Evolutionary conservation across 2,329 filamentous ascomycete genomes (phyloP).

Genomic region (Cladophialophora yegresii): DNA sequence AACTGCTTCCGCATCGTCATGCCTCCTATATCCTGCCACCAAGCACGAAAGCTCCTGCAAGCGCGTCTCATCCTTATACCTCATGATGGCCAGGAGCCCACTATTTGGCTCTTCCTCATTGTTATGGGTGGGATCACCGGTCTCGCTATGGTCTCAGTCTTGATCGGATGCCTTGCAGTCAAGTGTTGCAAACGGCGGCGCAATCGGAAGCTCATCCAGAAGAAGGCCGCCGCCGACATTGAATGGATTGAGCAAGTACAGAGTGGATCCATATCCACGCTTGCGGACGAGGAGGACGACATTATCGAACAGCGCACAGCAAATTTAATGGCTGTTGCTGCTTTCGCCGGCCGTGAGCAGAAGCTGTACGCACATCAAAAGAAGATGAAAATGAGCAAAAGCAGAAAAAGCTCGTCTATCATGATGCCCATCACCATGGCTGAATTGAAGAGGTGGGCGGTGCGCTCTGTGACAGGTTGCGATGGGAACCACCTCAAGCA

Average conservation of each 20-base stretch:
- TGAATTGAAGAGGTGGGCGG: constrained; percentile 8
- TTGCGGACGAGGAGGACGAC: constrained; percentile 5
- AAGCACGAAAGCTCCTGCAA: neutral
- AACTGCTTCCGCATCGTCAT: neutral
- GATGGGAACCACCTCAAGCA: neutral
- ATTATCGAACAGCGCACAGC: constrained; percentile 13
- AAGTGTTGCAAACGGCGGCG: constrained; percentile 8
- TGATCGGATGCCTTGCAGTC: constrained; percentile 13
- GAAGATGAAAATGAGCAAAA: constrained; percentile 1
- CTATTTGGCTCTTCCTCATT: constrained; percentile 15
- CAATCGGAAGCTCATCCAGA: constrained; percentile 9
- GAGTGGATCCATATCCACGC: neutral
- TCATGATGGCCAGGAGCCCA: neutral
- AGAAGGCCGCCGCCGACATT: neutral
- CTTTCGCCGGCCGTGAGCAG: constrained; percentile 5
- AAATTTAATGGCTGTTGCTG: constrained; percentile 4
- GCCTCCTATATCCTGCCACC: constrained; percentile 3
- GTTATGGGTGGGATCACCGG: constrained; percentile 12
- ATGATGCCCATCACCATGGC: constrained; percentile 10
- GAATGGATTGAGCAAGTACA: neutral
- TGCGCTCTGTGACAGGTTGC: constrained; percentile 5
- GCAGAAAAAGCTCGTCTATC: constrained; percentile 10
- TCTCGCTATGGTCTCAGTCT: constrained; percentile 5
- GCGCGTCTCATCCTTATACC: neutral
- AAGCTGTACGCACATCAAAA: constrained; percentile 3